A percentile compares a stretch with the other conserved stretches of the same genome.
Conservation (phyloP, 2,329 filamentous ascomycete species). For the Neocatenulostroma microsporum region DNA sequence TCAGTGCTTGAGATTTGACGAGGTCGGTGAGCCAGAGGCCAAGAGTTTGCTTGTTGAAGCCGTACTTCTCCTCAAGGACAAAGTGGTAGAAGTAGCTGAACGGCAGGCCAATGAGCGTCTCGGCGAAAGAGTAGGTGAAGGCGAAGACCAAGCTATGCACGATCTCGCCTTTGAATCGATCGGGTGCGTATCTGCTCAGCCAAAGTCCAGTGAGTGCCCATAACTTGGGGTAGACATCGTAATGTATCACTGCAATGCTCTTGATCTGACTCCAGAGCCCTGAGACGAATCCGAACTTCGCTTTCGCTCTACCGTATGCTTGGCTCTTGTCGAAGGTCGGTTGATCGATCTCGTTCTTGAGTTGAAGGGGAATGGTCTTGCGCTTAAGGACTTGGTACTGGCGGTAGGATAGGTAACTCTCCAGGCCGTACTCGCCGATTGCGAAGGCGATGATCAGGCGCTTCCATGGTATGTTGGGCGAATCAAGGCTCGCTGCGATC, state of each 20-base stretch:
- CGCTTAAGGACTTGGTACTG: conserved; percentile 82
- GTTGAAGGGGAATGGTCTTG: conserved; percentile 72
- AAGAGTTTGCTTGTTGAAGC: conserved; percentile 97
- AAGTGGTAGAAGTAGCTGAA: conserved; percentile 88
- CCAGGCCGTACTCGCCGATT: conserved; percentile 80
- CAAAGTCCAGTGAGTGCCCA: conserved; percentile 75
- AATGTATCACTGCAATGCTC: conserved; percentile 82
- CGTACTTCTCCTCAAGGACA: conserved; percentile 91
- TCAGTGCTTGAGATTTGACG: conserved; percentile 80
- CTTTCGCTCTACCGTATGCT: conserved; percentile 93
- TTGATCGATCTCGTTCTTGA: conserved; percentile 79
- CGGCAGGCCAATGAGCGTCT: conserved; percentile 71
- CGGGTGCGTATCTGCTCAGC: conserved; percentile 66
- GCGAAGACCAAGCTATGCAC: conserved; percentile 89
- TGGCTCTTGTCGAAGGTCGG: conserved; percentile 78
- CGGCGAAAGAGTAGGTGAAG: conserved; percentile 74
- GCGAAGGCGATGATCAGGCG: conserved; percentile 91
- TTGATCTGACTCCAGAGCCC: conserved; percentile 80
- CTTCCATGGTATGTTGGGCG: conserved; percentile 95
- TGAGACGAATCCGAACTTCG: conserved; percentile 74
- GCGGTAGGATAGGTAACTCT: conserved; percentile 78
- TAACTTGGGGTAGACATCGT: conserved; percentile 80
- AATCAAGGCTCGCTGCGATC: conserved; percentile 70
- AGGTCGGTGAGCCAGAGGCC: conserved; percentile 83
- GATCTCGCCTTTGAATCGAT: conserved; percentile 81